These are phyloP conservation scores for Rhizopogon vinicolor DNA, from an alignment of 768 basidiomycete genomes.

Conservation along the genomic window DNA sequence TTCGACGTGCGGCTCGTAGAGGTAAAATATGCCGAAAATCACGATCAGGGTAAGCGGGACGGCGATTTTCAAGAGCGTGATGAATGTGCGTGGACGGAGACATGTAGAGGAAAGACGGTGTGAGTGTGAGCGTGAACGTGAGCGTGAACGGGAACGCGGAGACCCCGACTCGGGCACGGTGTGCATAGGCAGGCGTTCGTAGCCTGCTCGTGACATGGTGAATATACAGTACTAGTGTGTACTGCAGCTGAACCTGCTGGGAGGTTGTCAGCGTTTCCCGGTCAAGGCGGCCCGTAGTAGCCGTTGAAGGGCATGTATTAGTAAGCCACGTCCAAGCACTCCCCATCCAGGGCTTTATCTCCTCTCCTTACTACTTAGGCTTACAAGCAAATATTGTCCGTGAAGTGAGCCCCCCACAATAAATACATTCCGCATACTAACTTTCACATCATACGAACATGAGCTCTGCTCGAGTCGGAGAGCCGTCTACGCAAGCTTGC, in stretches of 20 bases:
- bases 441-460: too few species aligned
- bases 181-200: constrained; percentile 51
- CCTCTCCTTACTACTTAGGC: too few species aligned
- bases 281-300: too few species aligned
- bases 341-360: too few species aligned
- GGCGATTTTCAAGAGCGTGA: constrained; percentile 39
- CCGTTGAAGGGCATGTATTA: too few species aligned
- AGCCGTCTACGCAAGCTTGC: too few species aligned
- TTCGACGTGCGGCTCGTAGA: constrained; percentile 86
- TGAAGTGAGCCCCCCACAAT: too few species aligned
- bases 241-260: neutral
- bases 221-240: neutral
- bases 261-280: neutral
- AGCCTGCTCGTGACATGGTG: constrained; percentile 34
- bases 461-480: too few species aligned
- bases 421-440: too few species aligned
- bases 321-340: too few species aligned
- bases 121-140: constrained; percentile 22
- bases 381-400: too few species aligned
- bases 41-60: constrained; percentile 33
- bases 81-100: constrained; percentile 32
- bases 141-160: constrained; percentile 16
- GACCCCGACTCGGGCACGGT: constrained; percentile 29
- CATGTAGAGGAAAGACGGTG: constrained; percentile 15
- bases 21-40: constrained; percentile 44